Evolutionary conservation across 2,329 filamentous ascomycete genomes (phyloP).

Genomic region (Ophiostoma triangulosporum): DNA sequence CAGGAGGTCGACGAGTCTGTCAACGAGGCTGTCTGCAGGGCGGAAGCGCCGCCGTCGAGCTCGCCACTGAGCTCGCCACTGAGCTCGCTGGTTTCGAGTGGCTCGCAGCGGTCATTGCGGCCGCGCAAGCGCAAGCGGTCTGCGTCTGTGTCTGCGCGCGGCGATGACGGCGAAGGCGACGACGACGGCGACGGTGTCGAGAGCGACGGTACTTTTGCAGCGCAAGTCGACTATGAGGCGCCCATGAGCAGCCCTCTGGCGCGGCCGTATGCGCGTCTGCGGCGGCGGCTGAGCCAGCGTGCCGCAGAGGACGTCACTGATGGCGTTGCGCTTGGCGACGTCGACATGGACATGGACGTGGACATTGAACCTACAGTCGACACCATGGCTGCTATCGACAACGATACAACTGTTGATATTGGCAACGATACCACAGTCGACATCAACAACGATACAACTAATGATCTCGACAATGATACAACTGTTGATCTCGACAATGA

Average conservation of each 20-base stretch:
- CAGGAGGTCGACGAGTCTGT: neutral
- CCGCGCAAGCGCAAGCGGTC: slow-evolving; percentile 12
- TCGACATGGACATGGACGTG: too few relatives aligned
- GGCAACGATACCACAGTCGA: neutral
- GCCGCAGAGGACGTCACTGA: neutral
- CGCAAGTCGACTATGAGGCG: neutral
- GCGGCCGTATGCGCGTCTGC: neutral
- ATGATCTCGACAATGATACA: neutral
- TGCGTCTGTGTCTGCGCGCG: slow-evolving; percentile 10
- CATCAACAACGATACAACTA: neutral
- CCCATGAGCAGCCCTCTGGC: neutral
- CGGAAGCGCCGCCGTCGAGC: slow-evolving; percentile 1
- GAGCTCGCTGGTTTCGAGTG: neutral
- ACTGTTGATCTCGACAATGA: too few relatives aligned
- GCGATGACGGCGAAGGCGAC: neutral
- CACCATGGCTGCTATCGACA: neutral
- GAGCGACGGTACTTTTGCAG: neutral
- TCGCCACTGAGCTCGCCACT: slow-evolving; percentile 7
- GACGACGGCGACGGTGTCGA: neutral
- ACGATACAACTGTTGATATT: neutral
- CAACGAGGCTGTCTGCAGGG: slow-evolving; percentile 10
- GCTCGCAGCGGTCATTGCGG: neutral
- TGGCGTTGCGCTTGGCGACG: neutral
- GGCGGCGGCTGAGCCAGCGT: neutral
- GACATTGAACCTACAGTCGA: too few relatives aligned